phyloP scores from a whole-genome alignment of 2,329 filamentous ascomycete species.

The Thielaviopsis cerberus region DNA sequence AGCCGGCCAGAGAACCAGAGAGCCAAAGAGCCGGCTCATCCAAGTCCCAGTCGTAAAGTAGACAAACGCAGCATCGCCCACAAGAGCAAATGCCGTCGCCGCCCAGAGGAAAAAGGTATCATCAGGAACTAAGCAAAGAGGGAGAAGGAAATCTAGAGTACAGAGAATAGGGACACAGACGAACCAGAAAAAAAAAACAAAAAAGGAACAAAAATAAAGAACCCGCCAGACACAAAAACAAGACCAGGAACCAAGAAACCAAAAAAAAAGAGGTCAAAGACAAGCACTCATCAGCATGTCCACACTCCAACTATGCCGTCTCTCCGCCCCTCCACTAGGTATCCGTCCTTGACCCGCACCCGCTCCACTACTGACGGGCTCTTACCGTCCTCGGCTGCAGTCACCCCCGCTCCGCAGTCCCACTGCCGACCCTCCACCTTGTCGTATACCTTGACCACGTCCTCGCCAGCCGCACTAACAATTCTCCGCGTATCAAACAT shows the following conservation, averaged over 20 bases:
- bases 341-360: conserved; percentile 83
- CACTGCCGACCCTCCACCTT: conserved; percentile 90
- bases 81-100: background rate
- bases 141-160: background rate
- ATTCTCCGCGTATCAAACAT: conserved; percentile 90
- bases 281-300: conserved; percentile 38
- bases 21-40: background rate
- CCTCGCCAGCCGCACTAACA: conserved; percentile 73
- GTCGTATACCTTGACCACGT: conserved; percentile 94
- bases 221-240: background rate
- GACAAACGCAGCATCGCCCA: background rate
- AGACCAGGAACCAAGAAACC: background rate
- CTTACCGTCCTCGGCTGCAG: conserved; percentile 46
- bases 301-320: conserved; percentile 83
- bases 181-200: background rate
- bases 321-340: conserved; percentile 72
- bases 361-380: conserved; percentile 52
- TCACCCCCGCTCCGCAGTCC: conserved; percentile 78
- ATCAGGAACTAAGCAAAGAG: background rate
- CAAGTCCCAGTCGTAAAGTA: background rate
- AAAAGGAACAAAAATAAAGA: background rate
- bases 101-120: background rate
- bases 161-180: background rate
- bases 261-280: background rate
- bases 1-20: background rate